A percentile compares a stretch with the other conserved stretches of the same genome.
Evolutionary conservation across 495 filamentous ascomycete genomes (phyloP).

Genomic region (Tuber magnatum): DNA sequence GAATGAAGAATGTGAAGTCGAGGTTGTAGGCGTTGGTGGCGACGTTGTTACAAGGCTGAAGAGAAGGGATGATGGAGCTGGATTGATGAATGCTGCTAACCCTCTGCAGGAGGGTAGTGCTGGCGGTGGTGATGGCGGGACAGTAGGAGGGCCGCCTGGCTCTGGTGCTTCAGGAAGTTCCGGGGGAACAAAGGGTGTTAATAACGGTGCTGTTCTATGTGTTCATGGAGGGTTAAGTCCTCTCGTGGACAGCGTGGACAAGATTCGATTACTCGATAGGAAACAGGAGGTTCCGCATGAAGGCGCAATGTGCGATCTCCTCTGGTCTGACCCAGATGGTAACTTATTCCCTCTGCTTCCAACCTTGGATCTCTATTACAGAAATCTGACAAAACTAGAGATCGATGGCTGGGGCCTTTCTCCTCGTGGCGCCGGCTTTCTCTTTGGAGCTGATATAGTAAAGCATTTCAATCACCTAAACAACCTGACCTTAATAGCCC

Average conservation of each 20-base stretch:
- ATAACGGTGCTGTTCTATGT: conserved; percentile 79
- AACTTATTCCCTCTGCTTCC: background rate
- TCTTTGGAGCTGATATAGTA: conserved; percentile 94
- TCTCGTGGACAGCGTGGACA: conserved; percentile 87
- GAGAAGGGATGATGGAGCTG: conserved; percentile 40
- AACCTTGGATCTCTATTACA: background rate
- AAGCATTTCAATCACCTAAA: conserved; percentile 92
- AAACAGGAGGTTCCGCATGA: conserved; percentile 99
- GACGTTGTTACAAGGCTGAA: conserved; percentile 65
- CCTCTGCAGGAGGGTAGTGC: conserved; percentile 8
- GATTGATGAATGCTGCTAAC: conserved; percentile 20
- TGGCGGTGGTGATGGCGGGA: background rate
- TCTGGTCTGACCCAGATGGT: conserved; percentile 90
- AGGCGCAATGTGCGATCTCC: conserved; percentile 95
- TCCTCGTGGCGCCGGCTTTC: conserved; percentile 88
- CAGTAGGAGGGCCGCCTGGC: conserved; percentile 58
- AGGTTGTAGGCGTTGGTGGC: conserved; percentile 76
- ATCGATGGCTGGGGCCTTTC: conserved; percentile 97
- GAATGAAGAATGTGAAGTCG: conserved; percentile 76
- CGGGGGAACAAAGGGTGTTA: conserved; percentile 56
- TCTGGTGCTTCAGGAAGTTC: conserved; percentile 65
- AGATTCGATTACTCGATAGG: conserved; percentile 87
- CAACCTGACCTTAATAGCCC: conserved; percentile 81
- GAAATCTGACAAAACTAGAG: conserved; percentile 45
- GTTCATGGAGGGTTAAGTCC: conserved; percentile 92